Evolutionary conservation across 2,329 filamentous ascomycete genomes (phyloP), one percentile per base, ranked within the genome.

Genomic region (Epichloe glyceriae): DNA sequence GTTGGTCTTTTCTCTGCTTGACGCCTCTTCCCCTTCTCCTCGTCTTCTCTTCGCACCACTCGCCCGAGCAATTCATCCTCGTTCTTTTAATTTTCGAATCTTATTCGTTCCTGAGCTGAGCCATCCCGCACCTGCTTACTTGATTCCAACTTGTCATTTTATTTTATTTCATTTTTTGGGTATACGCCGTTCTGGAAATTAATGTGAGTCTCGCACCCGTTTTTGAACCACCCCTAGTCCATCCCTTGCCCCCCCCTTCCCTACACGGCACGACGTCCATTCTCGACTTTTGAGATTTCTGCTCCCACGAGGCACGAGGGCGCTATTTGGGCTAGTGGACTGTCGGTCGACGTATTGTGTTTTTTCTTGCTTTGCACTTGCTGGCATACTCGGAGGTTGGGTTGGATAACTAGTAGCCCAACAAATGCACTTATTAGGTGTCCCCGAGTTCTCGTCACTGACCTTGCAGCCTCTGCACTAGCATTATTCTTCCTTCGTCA

Each of bases 141-240:
- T 42, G n/a, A 20, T 33, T 19, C 10, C 7, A 15, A 19, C 33
- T 30, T 45, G 4, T 17, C 5, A 4, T 20, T 17, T 17, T 40
- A 11, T n/a, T 15, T 37, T 22, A 15, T 38, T 14, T 15, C n/a
- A 12, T 14, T 39, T 19, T 52, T 34, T n/a, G 33, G 37, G 43
- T 50, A 40, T 35, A 34, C 14, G 20, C 37, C 30, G 52, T 52
- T 55, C 54, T 60, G 55, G 60, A 64, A 53, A 65, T 66, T 61
- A 65, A 66, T 66, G 64, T 67, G 62, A 67, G 64, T 67, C 56
- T 46, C 11, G 15, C 50, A 43, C 43, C 43, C 30, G 22, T 14
- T 26, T 41, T 17, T 22, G 33, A 38, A 46, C n/a, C 33, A 39
- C 22, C 40, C 55, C 55, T 60, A 57, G 57, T 61, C 56, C 59